Evolutionary conservation across 2,329 filamentous ascomycete genomes (phyloP), one percentile per base, ranked within the genome.

Genomic region (Phoma herbarum): DNA sequence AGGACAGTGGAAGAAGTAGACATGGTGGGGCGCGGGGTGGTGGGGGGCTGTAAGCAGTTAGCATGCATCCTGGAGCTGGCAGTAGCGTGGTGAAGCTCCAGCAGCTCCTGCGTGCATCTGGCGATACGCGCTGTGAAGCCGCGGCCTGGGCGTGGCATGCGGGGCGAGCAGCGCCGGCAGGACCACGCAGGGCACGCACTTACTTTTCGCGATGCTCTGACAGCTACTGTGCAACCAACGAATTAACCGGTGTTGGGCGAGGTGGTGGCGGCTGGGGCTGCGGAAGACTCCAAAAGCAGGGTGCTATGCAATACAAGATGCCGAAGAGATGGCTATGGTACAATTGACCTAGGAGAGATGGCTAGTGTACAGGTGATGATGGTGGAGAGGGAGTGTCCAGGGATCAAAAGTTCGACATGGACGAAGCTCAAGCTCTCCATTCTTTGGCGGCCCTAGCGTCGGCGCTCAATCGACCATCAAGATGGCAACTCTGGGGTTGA

Each of bases 1-100:
- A 74, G 69, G 64, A 72, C 69, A 62, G 72, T 64, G 57, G 68
- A 63, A 70, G 67, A 63, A 73, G 74, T 56, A 68, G 72, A 60
- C 57, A 60, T 60, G 73, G 52, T 44, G 45, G 63, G 62, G 64
- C 63, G 63, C 64, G 62, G 65, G 66, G 65, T 37, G 44, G 50
- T 48, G 48, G 59, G 62, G 51, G 22, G 52, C 53, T 61, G 57
- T 62, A 63, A 68, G 66, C 64, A 54, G 57, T 54, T 41, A 58
- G 59, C 35, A 55, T 41, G 41, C 42, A 42, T 54, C 45, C 41
- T 39, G 35, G n/a, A 39, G 35, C 35, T 39, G 35, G 35, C 35
- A 39, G 35, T 39, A 43, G 56, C 59, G 57, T 41, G 42, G 58
- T 44, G 54, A 57, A 58, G 60, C 59, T 66, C 59, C 25, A 37